These are phyloP conservation scores for Rubia yunnanensis DNA, from an alignment of 257 asterid species.

Conservation along the genomic window DNA sequence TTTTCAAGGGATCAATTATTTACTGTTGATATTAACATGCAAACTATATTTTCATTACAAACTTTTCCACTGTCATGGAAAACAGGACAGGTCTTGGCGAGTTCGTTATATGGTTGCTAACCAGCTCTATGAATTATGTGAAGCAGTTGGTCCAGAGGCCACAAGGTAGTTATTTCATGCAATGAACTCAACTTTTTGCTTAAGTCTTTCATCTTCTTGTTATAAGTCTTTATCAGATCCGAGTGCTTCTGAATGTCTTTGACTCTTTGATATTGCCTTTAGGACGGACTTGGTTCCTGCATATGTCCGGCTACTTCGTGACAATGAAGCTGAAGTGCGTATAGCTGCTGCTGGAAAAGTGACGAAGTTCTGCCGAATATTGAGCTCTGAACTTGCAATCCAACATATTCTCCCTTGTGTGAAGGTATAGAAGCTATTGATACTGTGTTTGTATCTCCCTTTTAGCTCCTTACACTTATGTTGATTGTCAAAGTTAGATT, in stretches of 20 bases:
- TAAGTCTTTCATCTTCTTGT: not conserved
- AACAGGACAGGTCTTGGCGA: constrained; percentile 41
- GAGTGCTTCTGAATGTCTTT: not conserved
- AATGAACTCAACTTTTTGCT: not conserved
- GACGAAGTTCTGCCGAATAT: constrained; percentile 32
- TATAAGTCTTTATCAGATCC: not conserved
- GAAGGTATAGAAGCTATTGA: constrained; percentile 27
- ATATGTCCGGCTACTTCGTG: constrained; percentile 37
- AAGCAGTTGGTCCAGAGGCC: constrained; percentile 41
- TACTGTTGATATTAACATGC: not conserved
- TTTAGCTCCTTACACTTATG: not conserved
- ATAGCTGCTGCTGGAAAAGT: constrained; percentile 44
- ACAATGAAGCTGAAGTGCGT: constrained; percentile 42
- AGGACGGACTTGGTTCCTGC: constrained; percentile 37
- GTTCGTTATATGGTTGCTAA: constrained; percentile 42
- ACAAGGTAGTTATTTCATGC: constrained; percentile 22
- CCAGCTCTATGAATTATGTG: constrained; percentile 36
- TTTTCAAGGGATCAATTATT: not conserved
- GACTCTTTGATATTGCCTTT: constrained; percentile 7
- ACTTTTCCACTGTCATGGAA: not conserved
- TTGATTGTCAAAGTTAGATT: not conserved
- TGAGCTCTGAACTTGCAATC: constrained; percentile 33
- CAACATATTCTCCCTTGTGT: constrained; percentile 37
- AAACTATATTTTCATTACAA: not conserved
- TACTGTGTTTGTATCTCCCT: not conserved